Evolutionary conservation across 495 filamentous ascomycete species (phyloP), one percentile per base, ranked within the genome.

Genomic region (Penicillium chermesinum): DNA sequence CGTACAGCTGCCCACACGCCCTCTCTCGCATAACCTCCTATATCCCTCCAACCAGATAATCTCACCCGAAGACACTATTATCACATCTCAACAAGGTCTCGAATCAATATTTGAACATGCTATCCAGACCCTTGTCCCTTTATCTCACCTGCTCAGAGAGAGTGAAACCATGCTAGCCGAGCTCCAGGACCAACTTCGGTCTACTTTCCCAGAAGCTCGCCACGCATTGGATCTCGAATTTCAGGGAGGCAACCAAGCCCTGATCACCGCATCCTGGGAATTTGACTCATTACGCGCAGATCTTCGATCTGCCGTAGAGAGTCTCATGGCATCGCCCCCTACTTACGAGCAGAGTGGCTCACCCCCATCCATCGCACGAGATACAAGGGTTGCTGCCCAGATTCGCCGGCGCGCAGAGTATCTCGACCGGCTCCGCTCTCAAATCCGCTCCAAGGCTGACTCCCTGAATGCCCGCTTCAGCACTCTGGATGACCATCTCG

Each of bases 151-250:
- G 2, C 54, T 75, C 20, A 68, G 70, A 58, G 62, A 67, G 32
- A 69, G 58, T 46, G 69, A 73, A 34, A 54, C 49, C 40, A 61
- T 56, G 34, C 59, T 73, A 12, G 49, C 52, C 33, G 58, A 57
- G 16, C 50, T 72, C 6, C 61, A 71, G 41, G 33, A 46, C 0
- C 59, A 62, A 13, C 45, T 75, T 4, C 65, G 63, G 32, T 39
- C 46, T n/a, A 49, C 48, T 20, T 66, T 70, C 45, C 62, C 67
- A 16, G 60, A 61, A 22, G 63, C 51, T 1, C 63, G 61, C 19
- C 54, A 72, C 34, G 69, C 68, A 14, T 64, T 73, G 1, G 62
- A 67, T 13, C 69, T 73, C 10, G 72, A 75, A 44, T 73, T 75
- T 49, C 54, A 62, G 38, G 66, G 70, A 42, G 65, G 64, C 52